These are phyloP conservation scores for Pezicula radicicola DNA, from an alignment of 2,329 filamentous ascomycete genomes.

Conservation along the genomic window DNA sequence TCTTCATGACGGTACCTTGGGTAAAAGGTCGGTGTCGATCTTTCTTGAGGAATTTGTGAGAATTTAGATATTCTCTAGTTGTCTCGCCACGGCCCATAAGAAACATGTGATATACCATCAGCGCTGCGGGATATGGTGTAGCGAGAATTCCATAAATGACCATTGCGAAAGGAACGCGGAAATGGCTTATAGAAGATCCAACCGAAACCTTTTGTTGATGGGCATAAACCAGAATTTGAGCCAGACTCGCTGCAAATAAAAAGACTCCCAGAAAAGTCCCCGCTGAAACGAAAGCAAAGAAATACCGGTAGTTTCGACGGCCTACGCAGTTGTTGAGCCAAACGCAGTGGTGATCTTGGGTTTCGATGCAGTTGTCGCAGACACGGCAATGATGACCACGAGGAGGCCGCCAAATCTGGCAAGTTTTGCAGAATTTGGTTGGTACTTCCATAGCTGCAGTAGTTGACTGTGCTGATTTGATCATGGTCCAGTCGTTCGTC, in stretches of 20 bases:
- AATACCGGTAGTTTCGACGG: conserved; percentile 95
- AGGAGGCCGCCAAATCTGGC: conserved; percentile 94
- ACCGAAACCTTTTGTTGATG: conserved; percentile 64
- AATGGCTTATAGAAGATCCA: conserved; percentile 62
- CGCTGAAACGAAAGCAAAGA: conserved; percentile 85
- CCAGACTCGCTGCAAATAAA: conserved; percentile 73
- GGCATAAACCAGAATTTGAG: conserved; percentile 74
- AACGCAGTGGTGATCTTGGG: conserved; percentile 96
- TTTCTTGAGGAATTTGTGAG: conserved; percentile 88
- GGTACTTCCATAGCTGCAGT: conserved; percentile 96
- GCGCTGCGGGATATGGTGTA: conserved; percentile 75
- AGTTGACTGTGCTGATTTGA: conserved; percentile 70
- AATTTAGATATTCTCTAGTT: conserved; percentile 93
- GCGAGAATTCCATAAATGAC: conserved; percentile 76
- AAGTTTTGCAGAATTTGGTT: conserved; percentile 96
- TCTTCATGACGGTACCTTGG: conserved; percentile 70
- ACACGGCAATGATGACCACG: conserved; percentile 94
- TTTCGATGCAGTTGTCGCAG: conserved; percentile 96
- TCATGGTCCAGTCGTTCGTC: conserved; percentile 90
- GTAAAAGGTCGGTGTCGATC: conserved; percentile 91
- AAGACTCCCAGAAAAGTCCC: conserved; percentile 75
- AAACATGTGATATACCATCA: conserved; percentile 89
- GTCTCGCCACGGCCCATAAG: conserved; percentile 90
- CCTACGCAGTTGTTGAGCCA: conserved; percentile 99
- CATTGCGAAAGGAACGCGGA: conserved; percentile 83